Evolutionary conservation across 2,329 filamentous ascomycete species (phyloP), one percentile per base, ranked within the genome.

Genomic region (Fusarium gaditjirri): DNA sequence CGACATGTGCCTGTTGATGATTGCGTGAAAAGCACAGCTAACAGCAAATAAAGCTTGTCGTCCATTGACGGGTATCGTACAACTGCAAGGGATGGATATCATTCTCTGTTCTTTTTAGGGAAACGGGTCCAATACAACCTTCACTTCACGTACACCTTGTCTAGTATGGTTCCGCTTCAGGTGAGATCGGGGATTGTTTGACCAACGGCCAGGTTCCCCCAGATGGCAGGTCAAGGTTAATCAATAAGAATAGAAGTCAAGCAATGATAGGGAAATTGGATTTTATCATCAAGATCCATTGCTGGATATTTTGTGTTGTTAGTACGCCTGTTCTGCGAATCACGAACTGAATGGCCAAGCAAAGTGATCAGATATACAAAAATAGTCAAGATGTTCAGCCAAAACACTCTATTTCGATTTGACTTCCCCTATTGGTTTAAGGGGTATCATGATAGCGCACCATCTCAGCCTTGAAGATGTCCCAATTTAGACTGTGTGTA

Each of bases 161-260:
- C 66, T 71, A 72, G 70, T 66, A 75, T 70, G 73, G 71, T 70
- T 67, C 75, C 69, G 73, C 69, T 76, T 76, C 75, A 76, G 75
- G 75, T 76, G 75, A 76, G 71, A 71, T 77, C 67, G 66, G 73
- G 67, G 73, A 61, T 58, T 42, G 65, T 61, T 75, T 71, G 68
- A 65, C 55, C 47, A 72, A 65, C 68, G 55, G 65, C 65, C 68
- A 71, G 59, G 72, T 75, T 67, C 72, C 64, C 72, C 70, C 71
- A 76, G 66, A 75, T 72, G 64, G 58, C 64, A 76, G 57, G 71
- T 65, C 73, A 58, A 72, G 65, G 62, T 68, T 72, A 72, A 71
- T 68, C 53, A 67, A 60, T 47, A 49, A 49, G 60, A 74, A 73
- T 61, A 55, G 61, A 54, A 60, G 38, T 71, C 61, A 56, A 33